A percentile compares a stretch with the other conserved stretches of the same genome.
phyloP scores from a whole-genome alignment of 2,329 filamentous ascomycete genomes.

The Hypoxylon sp. region DNA sequence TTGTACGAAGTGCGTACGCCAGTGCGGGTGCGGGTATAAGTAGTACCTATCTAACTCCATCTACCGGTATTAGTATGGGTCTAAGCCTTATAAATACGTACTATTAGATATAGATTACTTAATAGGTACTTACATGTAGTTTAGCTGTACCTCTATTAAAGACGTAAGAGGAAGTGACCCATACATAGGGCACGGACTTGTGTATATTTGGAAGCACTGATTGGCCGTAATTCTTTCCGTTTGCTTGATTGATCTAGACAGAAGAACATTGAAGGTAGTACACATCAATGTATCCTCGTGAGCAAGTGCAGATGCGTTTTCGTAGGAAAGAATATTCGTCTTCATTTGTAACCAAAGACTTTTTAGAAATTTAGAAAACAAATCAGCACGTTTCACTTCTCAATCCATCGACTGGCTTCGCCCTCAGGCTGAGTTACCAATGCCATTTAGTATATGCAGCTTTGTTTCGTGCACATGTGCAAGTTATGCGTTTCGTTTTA shows the following conservation, averaged over 20 bases:
- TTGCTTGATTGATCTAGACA: background rate
- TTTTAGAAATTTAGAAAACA: conserved; percentile 1
- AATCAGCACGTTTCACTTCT: conserved; percentile 27
- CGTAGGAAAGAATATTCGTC: background rate
- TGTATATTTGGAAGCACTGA: conserved; percentile 31
- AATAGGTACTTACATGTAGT: background rate
- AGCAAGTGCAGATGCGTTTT: background rate
- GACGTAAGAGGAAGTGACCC: conserved; percentile 15
- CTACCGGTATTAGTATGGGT: conserved; percentile 11
- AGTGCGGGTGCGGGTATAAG: conserved; percentile 11
- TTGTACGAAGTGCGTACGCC: conserved; percentile 19
- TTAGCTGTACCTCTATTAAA: conserved; percentile 13
- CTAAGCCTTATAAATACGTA: conserved; percentile 19
- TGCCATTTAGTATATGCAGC: conserved; percentile 11
- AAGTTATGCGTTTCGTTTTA: conserved; percentile 24
- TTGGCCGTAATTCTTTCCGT: conserved; percentile 21
- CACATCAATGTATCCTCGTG: background rate
- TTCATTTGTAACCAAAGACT: background rate
- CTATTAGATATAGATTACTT: conserved; percentile 27
- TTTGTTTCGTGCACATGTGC: conserved; percentile 28
- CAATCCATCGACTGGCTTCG: conserved; percentile 27
- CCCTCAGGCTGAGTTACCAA: conserved; percentile 24
- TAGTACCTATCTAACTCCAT: conserved; percentile 23
- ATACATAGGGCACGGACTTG: conserved; percentile 20
- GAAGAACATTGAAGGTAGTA: background rate